Percentiles rank a stretch among this genome's conserved stretches.
Evolutionary conservation across 2,329 filamentous ascomycete genomes (phyloP).

Genomic region (Orbilia ellipsospora): DNA sequence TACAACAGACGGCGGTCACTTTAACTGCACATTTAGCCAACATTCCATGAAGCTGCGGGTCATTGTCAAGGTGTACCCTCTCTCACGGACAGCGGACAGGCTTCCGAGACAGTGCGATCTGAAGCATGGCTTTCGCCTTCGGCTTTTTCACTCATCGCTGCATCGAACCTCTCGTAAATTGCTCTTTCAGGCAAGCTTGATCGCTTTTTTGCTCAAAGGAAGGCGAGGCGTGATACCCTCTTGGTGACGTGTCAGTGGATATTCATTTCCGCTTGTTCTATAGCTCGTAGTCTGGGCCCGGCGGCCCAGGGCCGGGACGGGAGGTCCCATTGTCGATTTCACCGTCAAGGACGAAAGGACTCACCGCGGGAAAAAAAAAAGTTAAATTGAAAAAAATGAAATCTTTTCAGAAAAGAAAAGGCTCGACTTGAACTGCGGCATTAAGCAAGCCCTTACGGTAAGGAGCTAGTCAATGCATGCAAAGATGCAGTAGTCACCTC

Average conservation of each 20-base stretch:
- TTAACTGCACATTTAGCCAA: slow-evolving; percentile 51
- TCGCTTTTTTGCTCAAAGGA: slow-evolving; percentile 39
- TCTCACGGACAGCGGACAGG: slow-evolving; percentile 52
- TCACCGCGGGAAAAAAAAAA: background rate
- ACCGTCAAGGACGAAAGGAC: slow-evolving; percentile 4
- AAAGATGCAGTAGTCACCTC: slow-evolving; percentile 48
- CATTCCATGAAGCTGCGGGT: slow-evolving; percentile 55
- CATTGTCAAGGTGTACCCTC: slow-evolving; percentile 52
- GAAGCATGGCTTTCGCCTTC: slow-evolving; percentile 34
- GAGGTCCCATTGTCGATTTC: slow-evolving; percentile 37
- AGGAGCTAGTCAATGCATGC: slow-evolving; percentile 46
- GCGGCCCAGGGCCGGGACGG: slow-evolving; percentile 43
- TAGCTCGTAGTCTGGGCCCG: slow-evolving; percentile 35
- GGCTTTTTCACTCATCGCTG: slow-evolving; percentile 27
- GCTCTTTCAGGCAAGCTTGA: slow-evolving; percentile 43
- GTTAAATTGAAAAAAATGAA: slow-evolving; percentile 1
- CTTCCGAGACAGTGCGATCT: slow-evolving; percentile 55
- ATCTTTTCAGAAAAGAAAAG: slow-evolving; percentile 24
- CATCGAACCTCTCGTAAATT: slow-evolving; percentile 33
- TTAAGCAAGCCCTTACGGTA: slow-evolving; percentile 46
- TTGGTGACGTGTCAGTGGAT: slow-evolving; percentile 56
- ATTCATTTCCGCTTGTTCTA: slow-evolving; percentile 53
- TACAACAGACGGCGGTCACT: slow-evolving; percentile 1
- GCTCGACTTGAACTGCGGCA: slow-evolving; percentile 48
- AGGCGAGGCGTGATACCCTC: slow-evolving; percentile 54